Evolutionary conservation across 805 yeast genomes (phyloP), one percentile per base, ranked within the genome.

Genomic region (Helenozyma baotianmanensis): DNA sequence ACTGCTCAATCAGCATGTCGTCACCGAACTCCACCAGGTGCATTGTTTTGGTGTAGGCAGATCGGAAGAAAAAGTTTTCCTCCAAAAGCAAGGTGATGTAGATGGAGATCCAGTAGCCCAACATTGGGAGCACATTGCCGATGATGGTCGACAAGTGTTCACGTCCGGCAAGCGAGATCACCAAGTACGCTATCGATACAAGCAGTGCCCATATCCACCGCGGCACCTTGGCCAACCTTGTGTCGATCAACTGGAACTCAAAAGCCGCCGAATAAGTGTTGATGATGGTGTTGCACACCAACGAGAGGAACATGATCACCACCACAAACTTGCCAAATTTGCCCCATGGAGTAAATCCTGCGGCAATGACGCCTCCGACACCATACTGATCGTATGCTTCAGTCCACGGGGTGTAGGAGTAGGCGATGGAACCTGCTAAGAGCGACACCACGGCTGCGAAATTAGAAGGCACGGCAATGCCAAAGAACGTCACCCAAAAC

Each of bases 231-330:
- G 42, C 44, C 23, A 61, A 40, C 14, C 38, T 42, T 5, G 43
- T 32, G 25, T 54, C 60, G n/a, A 57, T 51, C 31, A 60, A 45
- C 30, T 60, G 68, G 15, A 60, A 42, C 21, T 58, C 63, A 31
- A 61, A 54, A 1, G 62, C 64, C 9, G 55, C 50, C 4, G 65
- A 60, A 37, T 61, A 61, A 3, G 65, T 56, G 45, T 60, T 61
- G 49, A 61, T 47, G 39, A 61, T 54, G 36, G 60, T 61, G 47
- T 60, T 61, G 33, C 63, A 55, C 15, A 61, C 45, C 30, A 61
- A 45, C 8, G 65, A 60, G 9, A 61, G 35, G 46, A 45, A 60
- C 30, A 60, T 40, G 19, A 59, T 22, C 7, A 60, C 53, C 25
- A 56, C 51, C 16, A 60, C 48, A 40, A 61, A 55, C 33, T 56